Percentiles rank a stretch among this genome's conserved stretches.
phyloP scores from a whole-genome alignment of 768 basidiomycete species.

The Kwoniella botswanensis region DNA sequence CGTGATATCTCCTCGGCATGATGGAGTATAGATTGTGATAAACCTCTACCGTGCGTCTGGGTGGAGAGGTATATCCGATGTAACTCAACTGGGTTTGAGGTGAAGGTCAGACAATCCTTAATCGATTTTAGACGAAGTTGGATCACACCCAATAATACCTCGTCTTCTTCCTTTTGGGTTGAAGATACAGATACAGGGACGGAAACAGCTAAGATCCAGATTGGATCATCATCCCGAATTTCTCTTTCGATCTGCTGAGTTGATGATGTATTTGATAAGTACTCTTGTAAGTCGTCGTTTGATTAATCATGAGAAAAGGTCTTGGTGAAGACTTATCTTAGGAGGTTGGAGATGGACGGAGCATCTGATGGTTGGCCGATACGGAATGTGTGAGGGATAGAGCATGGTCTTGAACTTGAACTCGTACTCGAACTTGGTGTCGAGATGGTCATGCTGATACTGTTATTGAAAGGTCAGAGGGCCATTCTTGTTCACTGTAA shows the following conservation, averaged over 20 bases:
- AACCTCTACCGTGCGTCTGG: slow-evolving; percentile 18
- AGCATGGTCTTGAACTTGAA: background rate
- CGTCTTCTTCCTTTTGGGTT: slow-evolving; percentile 2
- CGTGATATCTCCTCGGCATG: slow-evolving; percentile 5
- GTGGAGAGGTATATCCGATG: slow-evolving; percentile 21
- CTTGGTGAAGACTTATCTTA: background rate
- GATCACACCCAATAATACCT: slow-evolving; percentile 16
- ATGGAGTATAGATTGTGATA: slow-evolving; percentile 3
- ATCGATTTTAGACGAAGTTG: slow-evolving; percentile 9
- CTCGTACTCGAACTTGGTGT: background rate
- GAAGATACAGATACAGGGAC: background rate
- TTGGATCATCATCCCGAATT: slow-evolving; percentile 20
- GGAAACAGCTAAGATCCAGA: slow-evolving; percentile 7
- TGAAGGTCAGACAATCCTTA: slow-evolving; percentile 11
- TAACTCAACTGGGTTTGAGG: slow-evolving; percentile 7
- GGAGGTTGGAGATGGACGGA: background rate
- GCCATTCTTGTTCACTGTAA: too few species aligned
- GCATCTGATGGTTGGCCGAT: background rate
- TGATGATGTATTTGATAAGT: slow-evolving; percentile 29
- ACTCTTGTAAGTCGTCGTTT: slow-evolving; percentile 30
- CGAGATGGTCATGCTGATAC: background rate
- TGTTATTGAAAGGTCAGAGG: too few species aligned
- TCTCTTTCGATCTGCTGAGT: background rate
- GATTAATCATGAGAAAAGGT: slow-evolving; percentile 3
- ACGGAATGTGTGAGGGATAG: background rate